These are phyloP conservation scores for Globisporangium middletonii DNA, from an alignment of 352 stramenopile genomes.

Conservation along the genomic window DNA sequence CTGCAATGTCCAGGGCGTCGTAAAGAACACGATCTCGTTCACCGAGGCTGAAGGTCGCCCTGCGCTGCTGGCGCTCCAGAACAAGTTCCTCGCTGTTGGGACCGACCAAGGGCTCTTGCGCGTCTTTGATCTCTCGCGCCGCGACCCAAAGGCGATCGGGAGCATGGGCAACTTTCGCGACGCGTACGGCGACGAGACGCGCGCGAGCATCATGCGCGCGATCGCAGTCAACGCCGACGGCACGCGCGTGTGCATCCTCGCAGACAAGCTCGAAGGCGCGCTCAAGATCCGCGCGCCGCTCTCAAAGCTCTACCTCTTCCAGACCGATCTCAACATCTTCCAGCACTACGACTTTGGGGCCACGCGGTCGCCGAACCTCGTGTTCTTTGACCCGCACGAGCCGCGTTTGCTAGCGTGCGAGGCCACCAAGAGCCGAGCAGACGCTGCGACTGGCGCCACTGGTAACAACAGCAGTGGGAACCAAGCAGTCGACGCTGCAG, in stretches of 20 bases:
- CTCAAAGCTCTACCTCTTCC: slow-evolving; percentile 87
- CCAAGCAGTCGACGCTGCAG: slow-evolving; percentile 2
- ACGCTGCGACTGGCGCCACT: slow-evolving; percentile 13
- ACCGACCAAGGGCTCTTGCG: slow-evolving; percentile 84
- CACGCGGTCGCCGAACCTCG: slow-evolving; percentile 57
- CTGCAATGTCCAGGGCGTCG: slow-evolving; percentile 80
- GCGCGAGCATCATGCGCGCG: slow-evolving; percentile 50
- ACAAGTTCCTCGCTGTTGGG: slow-evolving; percentile 87
- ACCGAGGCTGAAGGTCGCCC: slow-evolving; percentile 87
- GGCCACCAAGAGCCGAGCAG: slow-evolving; percentile 41
- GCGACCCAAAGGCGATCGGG: slow-evolving; percentile 83
- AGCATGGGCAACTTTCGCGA: slow-evolving; percentile 75
- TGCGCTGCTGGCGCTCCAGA: slow-evolving; percentile 78
- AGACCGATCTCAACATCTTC: slow-evolving; percentile 86
- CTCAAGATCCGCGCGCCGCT: slow-evolving; percentile 83
- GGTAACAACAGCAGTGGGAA: background rate
- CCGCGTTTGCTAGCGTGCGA: slow-evolving; percentile 86
- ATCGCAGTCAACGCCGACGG: slow-evolving; percentile 87
- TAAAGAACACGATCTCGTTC: slow-evolving; percentile 88
- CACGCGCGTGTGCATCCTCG: slow-evolving; percentile 85
- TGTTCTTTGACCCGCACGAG: slow-evolving; percentile 90
- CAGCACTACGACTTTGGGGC: slow-evolving; percentile 87
- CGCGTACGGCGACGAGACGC: slow-evolving; percentile 50
- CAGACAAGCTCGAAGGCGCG: slow-evolving; percentile 65
- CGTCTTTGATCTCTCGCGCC: slow-evolving; percentile 81